Evolutionary conservation across 1,284 basidiomycete genomes (phyloP).

Genomic region (Heterobasidion occidentale): DNA sequence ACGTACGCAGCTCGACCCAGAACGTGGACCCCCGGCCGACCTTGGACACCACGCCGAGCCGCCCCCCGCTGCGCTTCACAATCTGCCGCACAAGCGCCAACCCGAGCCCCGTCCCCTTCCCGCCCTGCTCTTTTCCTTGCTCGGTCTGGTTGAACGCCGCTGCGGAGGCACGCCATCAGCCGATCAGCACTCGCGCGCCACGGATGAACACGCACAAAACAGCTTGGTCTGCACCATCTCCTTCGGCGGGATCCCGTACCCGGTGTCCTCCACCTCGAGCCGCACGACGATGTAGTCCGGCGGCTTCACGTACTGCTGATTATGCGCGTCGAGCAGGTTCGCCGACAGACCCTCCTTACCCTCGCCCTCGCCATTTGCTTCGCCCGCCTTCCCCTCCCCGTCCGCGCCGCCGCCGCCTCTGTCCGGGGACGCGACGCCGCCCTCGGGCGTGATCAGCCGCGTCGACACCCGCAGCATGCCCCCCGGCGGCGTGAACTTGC

Average conservation of each 20-base stretch:
- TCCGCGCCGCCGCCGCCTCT: neutral
- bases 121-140: slow-evolving; percentile 77
- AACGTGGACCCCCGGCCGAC: slow-evolving; percentile 62
- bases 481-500: slow-evolving; percentile 75
- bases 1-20: slow-evolving; percentile 70
- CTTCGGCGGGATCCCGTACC: slow-evolving; percentile 62
- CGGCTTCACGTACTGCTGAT: slow-evolving; percentile 30
- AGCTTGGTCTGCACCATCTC: slow-evolving; percentile 71
- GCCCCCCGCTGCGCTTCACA: slow-evolving; percentile 75
- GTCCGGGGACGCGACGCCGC: neutral
- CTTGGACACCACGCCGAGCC: slow-evolving; percentile 67
- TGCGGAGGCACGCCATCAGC: slow-evolving; percentile 14
- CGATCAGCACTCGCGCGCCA: neutral
- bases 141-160: slow-evolving; percentile 76
- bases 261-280: slow-evolving; percentile 79
- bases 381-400: neutral
- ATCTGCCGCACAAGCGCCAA: slow-evolving; percentile 86
- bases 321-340: slow-evolving; percentile 42
- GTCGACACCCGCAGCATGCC: slow-evolving; percentile 59
- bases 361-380: slow-evolving; percentile 1
- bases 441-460: slow-evolving; percentile 40
- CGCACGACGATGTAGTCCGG: slow-evolving; percentile 64
- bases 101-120: slow-evolving; percentile 86
- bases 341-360: slow-evolving; percentile 26
- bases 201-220: slow-evolving; percentile 49